Conservation (phyloP, 176 grass and related monocot species). For the Urochloa ruziziensis region DNA sequence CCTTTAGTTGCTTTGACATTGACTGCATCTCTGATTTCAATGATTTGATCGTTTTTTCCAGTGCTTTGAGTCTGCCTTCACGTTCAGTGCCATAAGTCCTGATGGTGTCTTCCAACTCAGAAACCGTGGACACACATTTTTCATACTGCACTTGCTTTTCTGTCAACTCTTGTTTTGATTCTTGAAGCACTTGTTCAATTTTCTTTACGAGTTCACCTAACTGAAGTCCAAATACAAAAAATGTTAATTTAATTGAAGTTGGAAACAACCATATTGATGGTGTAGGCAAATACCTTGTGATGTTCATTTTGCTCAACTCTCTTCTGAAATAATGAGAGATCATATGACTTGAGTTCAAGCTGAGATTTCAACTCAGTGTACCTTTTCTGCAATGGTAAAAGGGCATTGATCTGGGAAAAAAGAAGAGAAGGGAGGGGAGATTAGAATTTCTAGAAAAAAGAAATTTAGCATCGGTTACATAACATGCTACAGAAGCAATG, state of each 20-base stretch:
- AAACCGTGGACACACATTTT: slow-evolving; percentile 64
- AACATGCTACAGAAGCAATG: slow-evolving; percentile 1
- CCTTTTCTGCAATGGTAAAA: slow-evolving; percentile 72
- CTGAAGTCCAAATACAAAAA: slow-evolving; percentile 48
- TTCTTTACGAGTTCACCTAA: slow-evolving; percentile 86
- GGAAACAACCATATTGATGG: slow-evolving; percentile 22
- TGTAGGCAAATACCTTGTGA: slow-evolving; percentile 70
- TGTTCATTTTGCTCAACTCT: slow-evolving; percentile 98
- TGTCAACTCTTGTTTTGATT: slow-evolving; percentile 56
- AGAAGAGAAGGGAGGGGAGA: neutral
- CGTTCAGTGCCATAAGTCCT: slow-evolving; percentile 78
- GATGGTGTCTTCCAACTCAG: slow-evolving; percentile 72
- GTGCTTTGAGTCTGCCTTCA: slow-evolving; percentile 78
- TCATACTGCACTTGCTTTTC: slow-evolving; percentile 65
- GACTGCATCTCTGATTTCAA: slow-evolving; percentile 90
- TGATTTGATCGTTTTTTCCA: slow-evolving; percentile 83
- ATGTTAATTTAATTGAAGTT: slow-evolving; percentile 4
- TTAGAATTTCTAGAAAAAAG: slow-evolving; percentile 19
- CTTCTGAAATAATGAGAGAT: slow-evolving; percentile 87
- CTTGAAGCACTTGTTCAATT: slow-evolving; percentile 79
- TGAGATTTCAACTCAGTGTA: slow-evolving; percentile 72
- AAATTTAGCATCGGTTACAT: neutral
- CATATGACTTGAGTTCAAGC: slow-evolving; percentile 91
- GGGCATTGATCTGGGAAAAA: slow-evolving; percentile 59
- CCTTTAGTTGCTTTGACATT: slow-evolving; percentile 86